Evolutionary conservation across 2,329 filamentous ascomycete species (phyloP).

Genomic region (Phyllosticta citrichinensis): DNA sequence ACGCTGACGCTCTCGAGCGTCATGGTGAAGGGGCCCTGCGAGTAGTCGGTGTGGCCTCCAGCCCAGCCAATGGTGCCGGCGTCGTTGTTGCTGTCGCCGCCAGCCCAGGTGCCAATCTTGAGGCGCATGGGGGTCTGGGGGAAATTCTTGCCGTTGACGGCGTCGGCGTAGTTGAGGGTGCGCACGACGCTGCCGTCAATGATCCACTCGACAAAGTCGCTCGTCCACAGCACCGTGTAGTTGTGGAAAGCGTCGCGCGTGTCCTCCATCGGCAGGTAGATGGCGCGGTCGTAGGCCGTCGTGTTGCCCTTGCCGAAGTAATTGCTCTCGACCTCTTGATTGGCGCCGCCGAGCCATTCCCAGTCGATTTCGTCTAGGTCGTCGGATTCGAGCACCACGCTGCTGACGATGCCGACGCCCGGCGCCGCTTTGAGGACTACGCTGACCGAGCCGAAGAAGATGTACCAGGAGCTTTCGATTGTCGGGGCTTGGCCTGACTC

Average conservation of each 20-base stretch:
- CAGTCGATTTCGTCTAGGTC: constrained; percentile 77
- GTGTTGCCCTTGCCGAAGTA: constrained; percentile 63
- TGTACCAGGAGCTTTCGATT: constrained; percentile 64
- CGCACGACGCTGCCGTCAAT: constrained; percentile 60
- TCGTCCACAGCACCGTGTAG: constrained; percentile 59
- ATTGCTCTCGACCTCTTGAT: constrained; percentile 53
- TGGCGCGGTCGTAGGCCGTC: constrained; percentile 53
- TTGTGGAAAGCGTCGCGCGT: constrained; percentile 47
- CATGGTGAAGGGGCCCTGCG: constrained; percentile 34
- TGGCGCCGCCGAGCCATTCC: constrained; percentile 59
- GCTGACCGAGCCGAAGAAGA: constrained; percentile 70
- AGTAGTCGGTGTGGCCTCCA: constrained; percentile 40
- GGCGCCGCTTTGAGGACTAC: constrained; percentile 60
- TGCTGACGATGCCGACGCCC: constrained; percentile 62
- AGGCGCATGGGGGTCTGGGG: constrained; percentile 62
- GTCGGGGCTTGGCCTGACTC: constrained; percentile 42
- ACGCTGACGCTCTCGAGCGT: constrained; percentile 34
- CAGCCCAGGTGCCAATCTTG: constrained; percentile 27
- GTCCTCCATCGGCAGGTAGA: constrained; percentile 41
- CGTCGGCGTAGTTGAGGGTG: constrained; percentile 48
- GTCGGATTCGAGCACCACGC: constrained; percentile 68
- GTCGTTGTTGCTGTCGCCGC: constrained; percentile 28
- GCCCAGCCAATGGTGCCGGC: constrained; percentile 54
- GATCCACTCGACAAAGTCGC: constrained; percentile 55
- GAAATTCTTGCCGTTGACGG: constrained; percentile 48